Conservation (phyloP, 768 basidiomycete species). For the Lentinula sp. region DNA sequence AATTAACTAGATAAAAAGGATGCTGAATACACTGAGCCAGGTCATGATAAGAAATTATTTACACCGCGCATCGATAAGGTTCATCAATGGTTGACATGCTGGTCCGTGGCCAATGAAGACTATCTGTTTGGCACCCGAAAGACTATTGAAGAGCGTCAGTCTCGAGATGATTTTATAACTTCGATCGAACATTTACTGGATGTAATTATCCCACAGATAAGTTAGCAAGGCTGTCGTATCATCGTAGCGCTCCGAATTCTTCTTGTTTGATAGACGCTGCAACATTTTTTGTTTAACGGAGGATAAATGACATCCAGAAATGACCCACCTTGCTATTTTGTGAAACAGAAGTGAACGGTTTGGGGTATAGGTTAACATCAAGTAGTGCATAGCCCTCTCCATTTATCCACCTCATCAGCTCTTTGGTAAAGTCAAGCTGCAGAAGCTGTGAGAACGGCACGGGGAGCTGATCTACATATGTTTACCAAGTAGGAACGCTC, state of each 20-base stretch:
- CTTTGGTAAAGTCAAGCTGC: conserved; percentile 82
- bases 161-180: background rate
- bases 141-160: conserved; percentile 30
- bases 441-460: background rate
- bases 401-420: conserved; percentile 73
- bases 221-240: conserved; percentile 28
- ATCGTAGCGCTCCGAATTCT: background rate
- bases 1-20: conserved; percentile 26
- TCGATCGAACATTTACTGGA: conserved; percentile 56
- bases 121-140: conserved; percentile 67
- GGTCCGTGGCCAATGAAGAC: conserved; percentile 85
- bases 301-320: background rate
- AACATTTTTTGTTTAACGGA: background rate
- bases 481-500: conserved; percentile 83
- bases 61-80: conserved; percentile 72
- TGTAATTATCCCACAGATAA: conserved; percentile 96
- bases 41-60: conserved; percentile 14
- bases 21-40: conserved; percentile 3
- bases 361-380: conserved; percentile 82
- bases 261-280: conserved; percentile 23
- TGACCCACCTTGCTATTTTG: conserved; percentile 21
- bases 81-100: conserved; percentile 71
- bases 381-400: conserved; percentile 64
- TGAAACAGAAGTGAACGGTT: conserved; percentile 33
- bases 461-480: background rate